Percentiles rank a stretch among this genome's conserved stretches.
These are phyloP conservation scores for Colletotrichum acutatum DNA, from an alignment of 2,329 filamentous ascomycete species.

Conservation along the genomic window DNA sequence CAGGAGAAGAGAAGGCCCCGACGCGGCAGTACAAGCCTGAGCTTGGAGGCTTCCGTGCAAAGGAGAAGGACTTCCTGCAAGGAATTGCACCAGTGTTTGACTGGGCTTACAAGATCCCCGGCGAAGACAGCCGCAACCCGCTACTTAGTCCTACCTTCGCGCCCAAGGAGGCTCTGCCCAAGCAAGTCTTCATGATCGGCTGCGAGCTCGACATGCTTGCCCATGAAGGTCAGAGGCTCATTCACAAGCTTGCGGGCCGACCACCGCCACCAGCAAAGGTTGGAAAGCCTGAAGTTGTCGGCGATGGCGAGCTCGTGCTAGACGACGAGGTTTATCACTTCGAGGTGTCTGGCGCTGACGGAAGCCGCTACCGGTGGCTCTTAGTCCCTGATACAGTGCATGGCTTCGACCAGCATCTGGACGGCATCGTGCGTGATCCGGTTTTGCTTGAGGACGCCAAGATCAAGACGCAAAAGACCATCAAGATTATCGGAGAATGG, in stretches of 20 bases:
- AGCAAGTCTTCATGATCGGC: slow-evolving; percentile 48
- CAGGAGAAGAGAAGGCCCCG: slow-evolving; percentile 39
- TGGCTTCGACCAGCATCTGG: slow-evolving; percentile 43
- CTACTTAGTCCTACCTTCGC: slow-evolving; percentile 49
- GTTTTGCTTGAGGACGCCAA: slow-evolving; percentile 39
- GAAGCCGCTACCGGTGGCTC: slow-evolving; percentile 42
- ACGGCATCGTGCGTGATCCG: slow-evolving; percentile 35
- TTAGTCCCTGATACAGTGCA: slow-evolving; percentile 46
- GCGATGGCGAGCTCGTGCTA: slow-evolving; percentile 38
- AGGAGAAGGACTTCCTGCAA: slow-evolving; percentile 29
- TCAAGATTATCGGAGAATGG: slow-evolving; percentile 42
- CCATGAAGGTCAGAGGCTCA: slow-evolving; percentile 53
- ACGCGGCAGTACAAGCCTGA: slow-evolving; percentile 41
- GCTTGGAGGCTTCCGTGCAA: slow-evolving; percentile 36
- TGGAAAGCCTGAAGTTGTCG: slow-evolving; percentile 40
- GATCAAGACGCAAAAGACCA: slow-evolving; percentile 41
- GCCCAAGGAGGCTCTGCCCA: slow-evolving; percentile 45
- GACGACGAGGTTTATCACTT: slow-evolving; percentile 45
- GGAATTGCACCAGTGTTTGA: slow-evolving; percentile 41
- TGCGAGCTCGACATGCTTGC: slow-evolving; percentile 52
- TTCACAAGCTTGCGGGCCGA: slow-evolving; percentile 47
- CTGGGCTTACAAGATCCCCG: slow-evolving; percentile 46
- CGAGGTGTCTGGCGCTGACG: slow-evolving; percentile 36
- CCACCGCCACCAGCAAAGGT: slow-evolving; percentile 42
- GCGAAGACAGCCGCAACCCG: slow-evolving; percentile 44